These are phyloP conservation scores for Echites panduratus DNA, from an alignment of 257 asterid genomes.

Conservation along the genomic window DNA sequence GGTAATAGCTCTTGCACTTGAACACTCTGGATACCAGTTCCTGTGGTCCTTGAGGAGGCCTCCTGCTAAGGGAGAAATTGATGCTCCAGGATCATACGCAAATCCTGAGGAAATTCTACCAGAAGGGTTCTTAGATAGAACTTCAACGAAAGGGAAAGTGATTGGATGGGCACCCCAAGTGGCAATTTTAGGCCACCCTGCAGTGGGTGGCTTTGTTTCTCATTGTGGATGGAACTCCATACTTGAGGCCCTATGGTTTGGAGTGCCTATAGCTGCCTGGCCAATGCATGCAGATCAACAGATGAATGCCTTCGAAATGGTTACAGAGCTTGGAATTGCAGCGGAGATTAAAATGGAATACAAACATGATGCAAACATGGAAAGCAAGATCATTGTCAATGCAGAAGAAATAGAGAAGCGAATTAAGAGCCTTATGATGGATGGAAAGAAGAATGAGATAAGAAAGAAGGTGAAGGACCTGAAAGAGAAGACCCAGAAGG, in stretches of 20 bases:
- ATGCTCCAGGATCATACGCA: constrained; percentile 11
- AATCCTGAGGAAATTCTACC: constrained; percentile 21
- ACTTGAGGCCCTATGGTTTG: constrained; percentile 25
- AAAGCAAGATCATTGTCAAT: constrained; percentile 12
- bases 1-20: constrained; percentile 25
- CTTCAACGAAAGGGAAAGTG: constrained; percentile 13
- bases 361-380: constrained; percentile 13
- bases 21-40: constrained; percentile 15
- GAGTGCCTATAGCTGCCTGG: constrained; percentile 34
- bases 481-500: constrained; percentile 18
- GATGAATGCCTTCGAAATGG: constrained; percentile 26
- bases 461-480: constrained; percentile 16
- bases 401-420: constrained; percentile 19
- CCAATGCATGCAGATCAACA: constrained; percentile 31
- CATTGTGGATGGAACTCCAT: constrained; percentile 33
- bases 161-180: constrained; percentile 32
- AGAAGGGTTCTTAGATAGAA: constrained; percentile 24
- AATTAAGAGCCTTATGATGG: constrained; percentile 17
- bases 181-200: constrained; percentile 21
- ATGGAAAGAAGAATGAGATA: constrained; percentile 4
- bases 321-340: constrained; percentile 18
- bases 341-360: constrained; percentile 26
- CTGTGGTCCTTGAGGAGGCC: constrained; percentile 24
- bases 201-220: constrained; percentile 27
- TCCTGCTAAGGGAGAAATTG: constrained; percentile 4